Conservation (phyloP, 306 rosid species). For the Mucuna pruriens region DNA sequence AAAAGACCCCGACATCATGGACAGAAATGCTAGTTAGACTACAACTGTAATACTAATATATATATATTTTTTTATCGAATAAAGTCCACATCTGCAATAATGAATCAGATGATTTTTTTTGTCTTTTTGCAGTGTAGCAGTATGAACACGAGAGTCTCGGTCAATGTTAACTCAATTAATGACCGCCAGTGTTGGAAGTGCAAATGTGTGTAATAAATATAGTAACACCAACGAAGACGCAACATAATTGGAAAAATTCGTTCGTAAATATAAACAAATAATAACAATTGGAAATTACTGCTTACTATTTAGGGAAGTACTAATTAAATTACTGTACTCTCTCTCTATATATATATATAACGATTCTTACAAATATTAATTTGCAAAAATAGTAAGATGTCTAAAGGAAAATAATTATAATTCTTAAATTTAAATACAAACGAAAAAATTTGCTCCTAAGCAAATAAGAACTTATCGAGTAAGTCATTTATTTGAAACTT, state of each 20-base stretch:
- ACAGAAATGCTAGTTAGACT: no score
- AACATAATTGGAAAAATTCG: background rate
- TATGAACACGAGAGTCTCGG: background rate
- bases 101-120: background rate
- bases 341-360: no score
- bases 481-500: background rate
- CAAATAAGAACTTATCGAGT: background rate
- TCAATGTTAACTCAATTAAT: conserved; percentile 3
- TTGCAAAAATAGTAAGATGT: background rate
- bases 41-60: no score
- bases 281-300: background rate
- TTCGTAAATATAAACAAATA: background rate
- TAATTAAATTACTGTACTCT: background rate
- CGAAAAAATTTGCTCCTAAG: background rate
- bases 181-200: background rate
- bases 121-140: background rate
- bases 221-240: background rate
- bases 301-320: background rate
- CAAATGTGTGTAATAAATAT: background rate
- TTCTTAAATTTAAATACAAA: background rate
- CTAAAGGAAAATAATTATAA: background rate
- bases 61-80: background rate
- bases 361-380: no score
- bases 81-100: background rate
- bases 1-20: no score